Conservation (phyloP, 805 yeast genomes). For the Cyberlindnera amylophila region DNA sequence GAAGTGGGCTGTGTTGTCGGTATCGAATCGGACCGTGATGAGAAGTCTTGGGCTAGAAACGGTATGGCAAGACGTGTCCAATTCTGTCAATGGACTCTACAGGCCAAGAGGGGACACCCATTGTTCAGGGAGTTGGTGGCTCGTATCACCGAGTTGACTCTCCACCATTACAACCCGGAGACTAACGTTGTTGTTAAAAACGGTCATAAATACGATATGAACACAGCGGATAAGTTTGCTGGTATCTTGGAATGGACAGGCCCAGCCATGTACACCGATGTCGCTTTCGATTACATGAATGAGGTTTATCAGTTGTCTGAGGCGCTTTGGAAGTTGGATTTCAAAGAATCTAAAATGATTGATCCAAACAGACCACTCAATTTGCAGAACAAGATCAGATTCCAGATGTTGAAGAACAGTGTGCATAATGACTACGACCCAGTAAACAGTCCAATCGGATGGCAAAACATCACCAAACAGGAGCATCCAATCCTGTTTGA, state of each 20-base stretch:
- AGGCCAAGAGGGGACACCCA: conserved; percentile 60
- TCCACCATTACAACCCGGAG: conserved; percentile 34
- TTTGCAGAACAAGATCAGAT: conserved; percentile 7
- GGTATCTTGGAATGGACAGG: conserved; percentile 57
- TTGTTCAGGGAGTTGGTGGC: conserved; percentile 52
- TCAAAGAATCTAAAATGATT: conserved; percentile 10
- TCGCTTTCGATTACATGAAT: conserved; percentile 34
- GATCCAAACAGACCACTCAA: conserved; percentile 16
- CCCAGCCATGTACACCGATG: conserved; percentile 47
- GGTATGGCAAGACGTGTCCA: conserved; percentile 48
- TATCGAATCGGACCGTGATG: conserved; percentile 49
- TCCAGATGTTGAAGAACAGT: conserved; percentile 7
- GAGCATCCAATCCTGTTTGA: conserved; percentile 25
- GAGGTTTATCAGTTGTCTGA: conserved; percentile 11
- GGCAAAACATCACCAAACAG: conserved; percentile 19
- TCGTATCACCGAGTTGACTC: conserved; percentile 47
- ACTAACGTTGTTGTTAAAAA: conserved; percentile 24
- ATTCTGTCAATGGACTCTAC: conserved; percentile 58
- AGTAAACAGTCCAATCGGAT: conserved; percentile 11
- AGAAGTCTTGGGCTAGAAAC: conserved; percentile 48
- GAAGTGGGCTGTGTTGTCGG: conserved; percentile 51
- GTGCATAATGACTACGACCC: conserved; percentile 15
- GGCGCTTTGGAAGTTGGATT: conserved; percentile 5
- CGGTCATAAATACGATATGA: conserved; percentile 31
- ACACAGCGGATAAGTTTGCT: conserved; percentile 52